These are phyloP conservation scores for Naganishia vaughanmartiniae DNA, from an alignment of 768 basidiomycete genomes.

Conservation along the genomic window DNA sequence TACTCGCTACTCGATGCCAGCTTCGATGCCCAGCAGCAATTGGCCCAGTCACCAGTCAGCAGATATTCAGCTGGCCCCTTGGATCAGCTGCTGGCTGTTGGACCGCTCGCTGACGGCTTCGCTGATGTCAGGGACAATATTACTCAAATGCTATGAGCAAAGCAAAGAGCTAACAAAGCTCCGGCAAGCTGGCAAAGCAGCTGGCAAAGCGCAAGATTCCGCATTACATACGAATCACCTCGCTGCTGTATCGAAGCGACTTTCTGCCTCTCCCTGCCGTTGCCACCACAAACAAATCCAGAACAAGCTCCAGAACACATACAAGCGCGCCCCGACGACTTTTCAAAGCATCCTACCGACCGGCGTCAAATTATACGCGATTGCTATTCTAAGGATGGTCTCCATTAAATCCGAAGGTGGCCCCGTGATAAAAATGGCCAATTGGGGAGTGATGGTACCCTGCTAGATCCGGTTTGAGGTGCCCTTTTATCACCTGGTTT, in stretches of 20 bases:
- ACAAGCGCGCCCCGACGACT: slow-evolving; percentile 6
- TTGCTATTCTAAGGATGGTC: neutral
- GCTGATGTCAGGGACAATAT: too few relatives aligned
- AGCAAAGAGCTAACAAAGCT: too few relatives aligned
- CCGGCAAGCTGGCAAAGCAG: too few relatives aligned
- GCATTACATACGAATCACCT: too few relatives aligned
- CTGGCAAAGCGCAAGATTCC: neutral
- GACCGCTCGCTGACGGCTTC: too few relatives aligned
- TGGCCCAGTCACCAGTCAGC: too few relatives aligned
- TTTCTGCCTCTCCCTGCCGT: neutral
- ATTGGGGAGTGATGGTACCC: neutral
- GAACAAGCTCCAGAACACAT: neutral
- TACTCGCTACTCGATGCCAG: too few relatives aligned
- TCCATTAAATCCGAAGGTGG: neutral
- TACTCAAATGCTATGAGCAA: too few relatives aligned
- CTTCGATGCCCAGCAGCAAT: too few relatives aligned
- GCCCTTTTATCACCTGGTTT: neutral
- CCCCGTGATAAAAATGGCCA: neutral
- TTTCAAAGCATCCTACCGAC: neutral
- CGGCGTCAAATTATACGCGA: slow-evolving; percentile 11
- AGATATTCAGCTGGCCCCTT: too few relatives aligned
- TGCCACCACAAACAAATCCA: too few relatives aligned
- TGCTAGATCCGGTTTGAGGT: neutral
- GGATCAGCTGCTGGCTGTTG: too few relatives aligned
- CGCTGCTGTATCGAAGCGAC: neutral